Percentiles rank a stretch among this genome's conserved stretches.
Conservation (phyloP, 306 rosid species). For the Pyrus bretschneideri region DNA sequence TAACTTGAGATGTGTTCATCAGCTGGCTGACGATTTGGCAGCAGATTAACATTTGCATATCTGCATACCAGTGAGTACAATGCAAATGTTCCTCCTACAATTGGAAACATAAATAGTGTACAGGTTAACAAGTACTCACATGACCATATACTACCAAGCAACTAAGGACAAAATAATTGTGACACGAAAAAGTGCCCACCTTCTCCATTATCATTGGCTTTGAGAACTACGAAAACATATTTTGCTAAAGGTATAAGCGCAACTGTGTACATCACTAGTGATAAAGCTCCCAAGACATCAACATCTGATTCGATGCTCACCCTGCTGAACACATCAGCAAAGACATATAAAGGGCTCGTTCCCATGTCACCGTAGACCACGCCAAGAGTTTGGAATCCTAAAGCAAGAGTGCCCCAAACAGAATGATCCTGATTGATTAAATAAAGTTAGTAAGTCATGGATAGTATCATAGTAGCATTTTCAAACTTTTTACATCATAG, state of each 20-base stretch:
- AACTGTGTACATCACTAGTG: constrained; percentile 86
- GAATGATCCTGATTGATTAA: constrained; percentile 53
- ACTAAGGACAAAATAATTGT: constrained; percentile 12
- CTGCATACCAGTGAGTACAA: constrained; percentile 93
- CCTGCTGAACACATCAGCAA: constrained; percentile 87
- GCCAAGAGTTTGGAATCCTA: constrained; percentile 94
- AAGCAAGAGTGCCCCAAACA: constrained; percentile 52
- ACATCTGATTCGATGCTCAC: constrained; percentile 57
- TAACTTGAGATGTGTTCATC: constrained; percentile 86
- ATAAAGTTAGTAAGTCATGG: constrained; percentile 10
- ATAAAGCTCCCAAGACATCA: constrained; percentile 89
- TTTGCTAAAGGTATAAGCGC: constrained; percentile 83
- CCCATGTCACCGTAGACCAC: constrained; percentile 98
- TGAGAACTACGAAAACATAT: constrained; percentile 87
- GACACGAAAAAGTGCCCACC: constrained; percentile 34
- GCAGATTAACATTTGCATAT: constrained; percentile 76
- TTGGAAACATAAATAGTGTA: constrained; percentile 15
- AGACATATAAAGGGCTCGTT: constrained; percentile 91
- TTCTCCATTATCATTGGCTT: constrained; percentile 97
- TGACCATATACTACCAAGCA: constrained; percentile 4
- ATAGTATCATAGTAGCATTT: neutral
- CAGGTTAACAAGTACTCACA: neutral
- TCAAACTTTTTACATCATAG: neutral
- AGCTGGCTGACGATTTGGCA: constrained; percentile 87
- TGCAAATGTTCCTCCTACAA: constrained; percentile 95